Conservation (phyloP, 805 yeast genomes). For the Debaryomyces hansenii region DNA sequence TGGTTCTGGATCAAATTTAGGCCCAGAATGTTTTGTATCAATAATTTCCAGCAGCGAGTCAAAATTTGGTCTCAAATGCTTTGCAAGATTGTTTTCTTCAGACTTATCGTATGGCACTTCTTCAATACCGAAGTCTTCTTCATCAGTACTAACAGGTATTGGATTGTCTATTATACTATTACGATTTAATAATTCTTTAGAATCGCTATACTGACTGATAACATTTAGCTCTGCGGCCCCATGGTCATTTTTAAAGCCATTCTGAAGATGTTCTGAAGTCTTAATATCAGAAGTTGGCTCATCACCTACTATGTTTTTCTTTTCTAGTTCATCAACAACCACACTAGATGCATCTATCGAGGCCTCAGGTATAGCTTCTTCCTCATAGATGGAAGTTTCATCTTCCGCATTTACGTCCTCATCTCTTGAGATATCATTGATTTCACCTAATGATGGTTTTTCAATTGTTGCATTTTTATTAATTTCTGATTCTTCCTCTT, state of each 20-base stretch:
- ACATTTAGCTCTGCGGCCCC: slow-evolving; percentile 16
- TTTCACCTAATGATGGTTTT: neutral
- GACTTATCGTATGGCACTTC: slow-evolving; percentile 18
- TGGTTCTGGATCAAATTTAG: slow-evolving; percentile 5
- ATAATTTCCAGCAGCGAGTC: slow-evolving; percentile 30
- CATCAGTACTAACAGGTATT: slow-evolving; percentile 5
- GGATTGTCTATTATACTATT: slow-evolving; percentile 6
- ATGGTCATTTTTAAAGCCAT: neutral
- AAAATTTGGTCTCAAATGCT: slow-evolving; percentile 31
- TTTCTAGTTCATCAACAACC: slow-evolving; percentile 26
- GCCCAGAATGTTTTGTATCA: slow-evolving; percentile 6
- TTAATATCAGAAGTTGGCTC: neutral
- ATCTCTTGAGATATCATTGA: neutral
- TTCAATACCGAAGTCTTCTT: slow-evolving; percentile 25
- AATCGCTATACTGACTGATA: slow-evolving; percentile 18
- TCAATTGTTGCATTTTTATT: neutral
- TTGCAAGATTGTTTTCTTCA: slow-evolving; percentile 22
- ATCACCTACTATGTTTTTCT: slow-evolving; percentile 4
- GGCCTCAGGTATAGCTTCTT: slow-evolving; percentile 9
- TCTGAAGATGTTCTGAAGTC: neutral
- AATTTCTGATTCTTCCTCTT: neutral
- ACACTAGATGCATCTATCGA: slow-evolving; percentile 22
- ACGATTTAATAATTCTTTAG: slow-evolving; percentile 17
- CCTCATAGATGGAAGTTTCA: slow-evolving; percentile 8
- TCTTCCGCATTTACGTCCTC: slow-evolving; percentile 4